These are phyloP conservation scores for Alisma plantagoaquatica DNA, from an alignment of 106 monocot genomes.

Conservation along the genomic window DNA sequence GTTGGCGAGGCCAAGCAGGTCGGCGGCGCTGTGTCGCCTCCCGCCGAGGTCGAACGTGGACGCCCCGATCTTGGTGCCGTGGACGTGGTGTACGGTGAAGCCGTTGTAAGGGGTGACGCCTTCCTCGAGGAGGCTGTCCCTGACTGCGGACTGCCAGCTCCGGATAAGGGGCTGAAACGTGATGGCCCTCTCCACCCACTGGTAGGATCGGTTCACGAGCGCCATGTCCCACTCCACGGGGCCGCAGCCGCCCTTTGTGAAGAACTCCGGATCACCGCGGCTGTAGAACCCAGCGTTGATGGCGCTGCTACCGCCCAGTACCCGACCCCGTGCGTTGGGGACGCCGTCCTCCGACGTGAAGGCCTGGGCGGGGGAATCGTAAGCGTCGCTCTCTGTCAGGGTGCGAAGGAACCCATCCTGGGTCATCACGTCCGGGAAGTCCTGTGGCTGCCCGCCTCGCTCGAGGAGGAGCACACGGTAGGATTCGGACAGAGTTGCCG, in stretches of 20 bases:
- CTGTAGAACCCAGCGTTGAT: constrained; percentile 28
- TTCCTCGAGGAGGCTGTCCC: constrained; percentile 56
- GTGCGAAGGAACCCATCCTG: constrained; percentile 17
- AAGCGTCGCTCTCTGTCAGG: constrained; percentile 10
- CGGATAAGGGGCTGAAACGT: constrained; percentile 36
- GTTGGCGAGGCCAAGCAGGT: constrained; percentile 44
- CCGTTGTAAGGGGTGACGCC: constrained; percentile 77
- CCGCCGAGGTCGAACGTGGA: constrained; percentile 62
- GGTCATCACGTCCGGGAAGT: constrained; percentile 8
- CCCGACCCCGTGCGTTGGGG: constrained; percentile 17
- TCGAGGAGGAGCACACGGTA: constrained; percentile 22
- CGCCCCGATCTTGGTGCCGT: constrained; percentile 81
- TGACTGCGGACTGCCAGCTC: constrained; percentile 61
- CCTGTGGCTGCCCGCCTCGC: constrained; percentile 13
- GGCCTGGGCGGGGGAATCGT: constrained; percentile 18
- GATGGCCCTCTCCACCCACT: constrained; percentile 24
- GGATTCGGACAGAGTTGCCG: constrained; percentile 20
- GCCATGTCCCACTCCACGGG: constrained; percentile 15
- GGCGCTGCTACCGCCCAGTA: constrained; percentile 24
- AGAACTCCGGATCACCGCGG: constrained; percentile 15
- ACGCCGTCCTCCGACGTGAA: constrained; percentile 24
- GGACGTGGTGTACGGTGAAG: constrained; percentile 60
- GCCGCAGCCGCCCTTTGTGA: constrained; percentile 1
- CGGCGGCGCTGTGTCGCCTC: constrained; percentile 61
- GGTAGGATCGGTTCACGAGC: constrained; percentile 21